phyloP scores from a whole-genome alignment of 345 rosid genomes.

The Euphorbia pulcherrima region DNA sequence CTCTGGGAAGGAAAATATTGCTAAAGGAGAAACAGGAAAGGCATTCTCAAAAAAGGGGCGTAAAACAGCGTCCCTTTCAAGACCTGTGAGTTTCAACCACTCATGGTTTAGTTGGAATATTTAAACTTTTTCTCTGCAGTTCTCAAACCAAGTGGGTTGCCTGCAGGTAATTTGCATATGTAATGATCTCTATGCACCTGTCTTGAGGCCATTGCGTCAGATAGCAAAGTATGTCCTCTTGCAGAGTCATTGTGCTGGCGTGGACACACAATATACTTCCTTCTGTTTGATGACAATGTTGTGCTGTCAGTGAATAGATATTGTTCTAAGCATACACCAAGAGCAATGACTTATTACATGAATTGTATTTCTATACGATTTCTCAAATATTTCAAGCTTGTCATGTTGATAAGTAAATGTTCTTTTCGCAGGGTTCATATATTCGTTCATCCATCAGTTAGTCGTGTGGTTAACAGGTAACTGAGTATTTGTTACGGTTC shows the following conservation, averaged over 20 bases:
- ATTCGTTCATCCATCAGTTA: slow-evolving; percentile 84
- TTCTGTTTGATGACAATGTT: not conserved
- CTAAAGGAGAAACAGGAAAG: slow-evolving; percentile 46
- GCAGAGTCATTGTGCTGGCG: not conserved
- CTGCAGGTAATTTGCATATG: slow-evolving; percentile 75
- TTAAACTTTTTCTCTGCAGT: not conserved
- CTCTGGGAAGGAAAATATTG: slow-evolving; percentile 54
- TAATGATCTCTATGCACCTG: slow-evolving; percentile 91
- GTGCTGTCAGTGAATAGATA: slow-evolving; percentile 1
- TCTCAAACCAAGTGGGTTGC: slow-evolving; percentile 1
- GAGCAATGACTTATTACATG: not conserved
- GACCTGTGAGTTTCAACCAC: slow-evolving; percentile 67
- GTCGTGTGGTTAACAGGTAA: slow-evolving; percentile 90
- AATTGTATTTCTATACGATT: not conserved
- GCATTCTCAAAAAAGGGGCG: slow-evolving; percentile 52
- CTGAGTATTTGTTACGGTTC: slow-evolving; percentile 1
- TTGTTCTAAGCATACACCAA: not conserved
- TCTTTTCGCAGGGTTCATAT: slow-evolving; percentile 72
- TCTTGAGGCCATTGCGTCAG: slow-evolving; percentile 83
- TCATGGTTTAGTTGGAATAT: slow-evolving; percentile 3
- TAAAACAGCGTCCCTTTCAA: slow-evolving; percentile 53
- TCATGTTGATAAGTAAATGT: slow-evolving; percentile 5
- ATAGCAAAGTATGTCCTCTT: slow-evolving; percentile 74
- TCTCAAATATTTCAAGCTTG: not conserved
- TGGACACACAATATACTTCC: not conserved